Evolutionary conservation across 805 yeast genomes (phyloP).

Genomic region (Kluyveromyces siamensis): DNA sequence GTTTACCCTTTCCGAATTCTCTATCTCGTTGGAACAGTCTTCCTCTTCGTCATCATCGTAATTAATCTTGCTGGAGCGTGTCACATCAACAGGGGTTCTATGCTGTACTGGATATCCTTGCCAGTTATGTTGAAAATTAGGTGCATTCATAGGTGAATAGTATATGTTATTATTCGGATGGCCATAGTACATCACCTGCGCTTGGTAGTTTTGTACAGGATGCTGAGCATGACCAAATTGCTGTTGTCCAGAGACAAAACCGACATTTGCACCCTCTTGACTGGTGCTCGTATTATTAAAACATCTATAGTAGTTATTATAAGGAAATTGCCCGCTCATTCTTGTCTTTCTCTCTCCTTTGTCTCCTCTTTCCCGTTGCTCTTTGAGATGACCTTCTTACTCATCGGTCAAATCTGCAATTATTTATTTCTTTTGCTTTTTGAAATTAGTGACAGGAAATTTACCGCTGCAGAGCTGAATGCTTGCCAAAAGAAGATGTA

Average conservation of each 20-base stretch:
- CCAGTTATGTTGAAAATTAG: background rate
- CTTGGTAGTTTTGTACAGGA: background rate
- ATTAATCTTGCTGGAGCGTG: slow-evolving; percentile 2
- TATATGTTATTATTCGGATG: background rate
- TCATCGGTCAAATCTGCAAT: background rate
- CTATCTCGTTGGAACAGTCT: slow-evolving; percentile 4
- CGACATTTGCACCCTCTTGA: background rate
- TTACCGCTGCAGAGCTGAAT: background rate
- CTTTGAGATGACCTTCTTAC: background rate
- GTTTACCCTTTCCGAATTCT: background rate
- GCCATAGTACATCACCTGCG: background rate
- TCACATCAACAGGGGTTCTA: background rate
- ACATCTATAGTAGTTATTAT: background rate
- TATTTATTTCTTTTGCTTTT: background rate
- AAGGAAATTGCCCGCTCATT: background rate
- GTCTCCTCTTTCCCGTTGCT: background rate
- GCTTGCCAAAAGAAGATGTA: too few species aligned
- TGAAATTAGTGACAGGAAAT: background rate
- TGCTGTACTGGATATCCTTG: background rate
- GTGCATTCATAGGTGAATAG: background rate
- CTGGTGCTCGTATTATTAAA: background rate
- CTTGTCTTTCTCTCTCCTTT: background rate
- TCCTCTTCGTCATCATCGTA: slow-evolving; percentile 7
- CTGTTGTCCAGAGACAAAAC: background rate
- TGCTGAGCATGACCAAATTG: background rate